Conservation (phyloP, 2,329 filamentous ascomycete genomes). For the Ceratocystis lukuohia region DNA sequence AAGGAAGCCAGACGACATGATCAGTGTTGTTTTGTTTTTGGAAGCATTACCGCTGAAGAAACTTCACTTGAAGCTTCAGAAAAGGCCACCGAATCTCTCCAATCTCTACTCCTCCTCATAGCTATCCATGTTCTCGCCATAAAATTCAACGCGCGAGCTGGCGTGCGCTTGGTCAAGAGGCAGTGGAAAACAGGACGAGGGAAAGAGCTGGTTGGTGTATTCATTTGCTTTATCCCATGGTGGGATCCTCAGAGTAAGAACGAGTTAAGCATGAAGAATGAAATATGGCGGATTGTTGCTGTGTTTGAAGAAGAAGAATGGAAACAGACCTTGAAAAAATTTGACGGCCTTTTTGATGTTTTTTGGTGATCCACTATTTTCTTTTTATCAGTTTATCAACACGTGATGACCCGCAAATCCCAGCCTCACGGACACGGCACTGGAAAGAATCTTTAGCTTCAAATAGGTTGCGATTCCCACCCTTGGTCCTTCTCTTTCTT, state of each 20-base stretch:
- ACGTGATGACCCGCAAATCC: neutral
- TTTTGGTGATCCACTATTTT: neutral
- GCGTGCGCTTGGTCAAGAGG: neutral
- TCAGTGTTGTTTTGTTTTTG: neutral
- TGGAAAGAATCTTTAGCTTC: neutral
- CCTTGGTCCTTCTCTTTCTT: slow-evolving; percentile 21
- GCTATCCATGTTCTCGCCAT: neutral
- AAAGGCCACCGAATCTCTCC: no score
- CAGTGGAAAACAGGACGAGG: neutral
- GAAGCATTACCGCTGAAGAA: neutral
- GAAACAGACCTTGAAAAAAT: slow-evolving; percentile 12
- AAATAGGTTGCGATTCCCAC: slow-evolving; percentile 8
- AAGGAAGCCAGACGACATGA: neutral
- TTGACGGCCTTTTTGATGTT: slow-evolving; percentile 3
- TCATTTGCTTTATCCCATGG: neutral
- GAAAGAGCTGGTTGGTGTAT: neutral
- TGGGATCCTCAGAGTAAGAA: neutral
- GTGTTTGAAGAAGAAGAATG: slow-evolving; percentile 9
- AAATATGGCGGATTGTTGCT: neutral
- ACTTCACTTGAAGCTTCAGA: neutral
- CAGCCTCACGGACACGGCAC: neutral
- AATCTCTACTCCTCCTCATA: neutral
- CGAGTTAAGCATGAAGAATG: slow-evolving; percentile 1
- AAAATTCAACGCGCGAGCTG: neutral
- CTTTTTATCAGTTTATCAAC: neutral